These are phyloP conservation scores for Drechslerella coelobrocha DNA, from an alignment of 2,329 filamentous ascomycete genomes.

Conservation along the genomic window DNA sequence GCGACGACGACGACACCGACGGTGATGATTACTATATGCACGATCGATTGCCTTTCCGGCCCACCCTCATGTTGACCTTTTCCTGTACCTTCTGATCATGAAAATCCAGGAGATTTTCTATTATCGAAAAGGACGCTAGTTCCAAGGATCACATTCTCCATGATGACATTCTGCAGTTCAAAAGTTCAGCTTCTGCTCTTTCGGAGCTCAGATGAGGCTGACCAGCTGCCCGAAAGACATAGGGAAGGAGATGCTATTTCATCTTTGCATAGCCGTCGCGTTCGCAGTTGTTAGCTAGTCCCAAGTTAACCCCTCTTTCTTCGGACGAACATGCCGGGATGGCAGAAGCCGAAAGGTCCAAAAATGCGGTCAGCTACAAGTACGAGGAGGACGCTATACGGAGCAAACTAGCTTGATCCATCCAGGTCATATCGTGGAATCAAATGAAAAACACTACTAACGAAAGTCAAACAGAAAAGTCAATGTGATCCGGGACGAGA, in stretches of 20 bases:
- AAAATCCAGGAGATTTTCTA: not conserved
- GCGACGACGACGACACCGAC: too few relatives aligned
- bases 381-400: slow-evolving; percentile 11
- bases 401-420: slow-evolving; percentile 7
- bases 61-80: not conserved
- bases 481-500: not conserved
- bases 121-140: not conserved
- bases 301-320: not conserved
- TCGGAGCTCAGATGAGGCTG: slow-evolving; percentile 28
- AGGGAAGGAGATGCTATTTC: too few relatives aligned
- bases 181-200: slow-evolving; percentile 1
- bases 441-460: too few relatives aligned
- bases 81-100: not conserved
- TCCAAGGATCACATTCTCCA: slow-evolving; percentile 41
- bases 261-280: too few relatives aligned
- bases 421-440: too few relatives aligned
- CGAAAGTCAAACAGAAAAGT: not conserved
- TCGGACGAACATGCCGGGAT: slow-evolving; percentile 48
- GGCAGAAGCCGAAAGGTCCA: slow-evolving; percentile 16
- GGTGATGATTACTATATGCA: not conserved
- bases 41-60: not conserved
- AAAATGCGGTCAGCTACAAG: slow-evolving; percentile 4
- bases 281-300: not conserved
- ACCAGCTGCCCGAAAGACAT: not conserved
- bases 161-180: slow-evolving; percentile 49